phyloP scores from a whole-genome alignment of 148 eudicot genomes.

The Chenopodium formosanum region DNA sequence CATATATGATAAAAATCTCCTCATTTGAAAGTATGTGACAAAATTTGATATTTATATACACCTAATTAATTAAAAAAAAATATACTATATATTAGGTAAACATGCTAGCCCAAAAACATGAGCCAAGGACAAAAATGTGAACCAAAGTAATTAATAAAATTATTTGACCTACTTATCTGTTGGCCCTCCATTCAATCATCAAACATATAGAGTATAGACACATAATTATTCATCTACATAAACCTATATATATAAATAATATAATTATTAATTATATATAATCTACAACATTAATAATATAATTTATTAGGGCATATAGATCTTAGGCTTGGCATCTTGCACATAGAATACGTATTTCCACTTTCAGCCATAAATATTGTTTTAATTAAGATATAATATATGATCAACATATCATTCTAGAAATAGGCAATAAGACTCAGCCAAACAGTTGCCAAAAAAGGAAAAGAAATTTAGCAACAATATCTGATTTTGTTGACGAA shows the following conservation, averaged over 20 bases:
- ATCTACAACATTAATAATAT: too few relatives aligned
- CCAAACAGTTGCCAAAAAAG: neutral
- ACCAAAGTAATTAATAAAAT: conserved; percentile 4
- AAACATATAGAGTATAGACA: neutral
- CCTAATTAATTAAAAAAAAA: neutral
- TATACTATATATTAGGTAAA: neutral
- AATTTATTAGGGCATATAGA: neutral
- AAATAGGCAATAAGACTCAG: neutral
- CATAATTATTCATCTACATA: neutral
- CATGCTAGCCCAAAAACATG: neutral
- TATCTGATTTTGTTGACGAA: conserved; percentile 16
- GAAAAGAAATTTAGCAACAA: conserved; percentile 11
- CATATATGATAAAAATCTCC: too few relatives aligned
- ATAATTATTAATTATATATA: too few relatives aligned
- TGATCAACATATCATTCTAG: neutral
- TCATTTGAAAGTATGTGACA: too few relatives aligned
- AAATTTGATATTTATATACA: neutral
- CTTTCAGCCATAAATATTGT: neutral
- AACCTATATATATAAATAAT: neutral
- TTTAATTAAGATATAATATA: too few relatives aligned
- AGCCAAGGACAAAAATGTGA: neutral
- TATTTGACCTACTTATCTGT: neutral
- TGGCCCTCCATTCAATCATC: conserved; percentile 1
- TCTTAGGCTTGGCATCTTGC: neutral
- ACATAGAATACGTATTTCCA: neutral